Evolutionary conservation across 2,329 filamentous ascomycete genomes (phyloP), one percentile per base, ranked within the genome.

Genomic region (Epichloe festucae): DNA sequence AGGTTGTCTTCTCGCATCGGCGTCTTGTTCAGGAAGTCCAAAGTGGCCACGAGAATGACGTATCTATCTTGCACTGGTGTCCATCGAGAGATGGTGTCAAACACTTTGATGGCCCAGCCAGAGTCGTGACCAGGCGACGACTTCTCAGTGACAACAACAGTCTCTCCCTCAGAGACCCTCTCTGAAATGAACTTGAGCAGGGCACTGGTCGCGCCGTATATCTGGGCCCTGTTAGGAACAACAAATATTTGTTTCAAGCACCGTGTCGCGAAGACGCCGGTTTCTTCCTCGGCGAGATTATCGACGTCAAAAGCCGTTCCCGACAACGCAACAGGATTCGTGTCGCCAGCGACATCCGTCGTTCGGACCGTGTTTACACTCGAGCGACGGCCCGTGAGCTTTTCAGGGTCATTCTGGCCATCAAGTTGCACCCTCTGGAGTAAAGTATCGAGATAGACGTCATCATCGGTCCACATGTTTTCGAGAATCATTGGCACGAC

Each of bases 21-120:
- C 44, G 79, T 81, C 52, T 78, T 76, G 4, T 87, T 73, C 48
- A 97, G 71, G 3, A 78, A 79, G 59, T 96, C 90, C 70, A 94
- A 82, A 3, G 85, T 77, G 1, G 87, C 85, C 45, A 95, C 78
- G 46, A 96, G 74, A 52, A 97, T 93, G 40, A 91, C 81, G 69
- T 95, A 97, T 50, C 93, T 85, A 62, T 95, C 89, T 65, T 97
- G 91, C 2, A 97, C 90, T 0, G 93, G 89, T 0, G 89, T 85
- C 89, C 90, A 97, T 53, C 82, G 80, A 15, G 89, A 83, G 50
- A 91, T 77, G 55, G 90, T 77, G 60, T 85, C 81, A 64, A 94
- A 88, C 48, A 97, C 75, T 52, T 82, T 84, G 27, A 89, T 85
- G 2, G 89, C 84, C 91, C 91, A 97, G 48, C 80, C 85, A 44